Evolutionary conservation across 305 asterid genomes (phyloP).

Genomic region (Fraxinus angustifolia): DNA sequence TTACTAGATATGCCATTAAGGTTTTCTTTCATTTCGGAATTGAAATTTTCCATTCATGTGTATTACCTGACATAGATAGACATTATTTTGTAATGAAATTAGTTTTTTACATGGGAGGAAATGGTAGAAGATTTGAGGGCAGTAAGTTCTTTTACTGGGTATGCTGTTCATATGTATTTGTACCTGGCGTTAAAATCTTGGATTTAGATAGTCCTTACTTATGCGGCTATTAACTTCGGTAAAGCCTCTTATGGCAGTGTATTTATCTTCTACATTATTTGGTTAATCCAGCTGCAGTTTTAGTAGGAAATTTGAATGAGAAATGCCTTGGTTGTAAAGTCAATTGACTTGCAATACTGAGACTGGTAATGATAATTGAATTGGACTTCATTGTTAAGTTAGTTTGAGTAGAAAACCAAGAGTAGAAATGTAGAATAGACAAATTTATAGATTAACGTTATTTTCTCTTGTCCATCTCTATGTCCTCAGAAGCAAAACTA

Average conservation of each 20-base stretch:
- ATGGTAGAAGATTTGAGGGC: background rate
- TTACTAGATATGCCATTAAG: background rate
- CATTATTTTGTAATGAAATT: constrained; percentile 2
- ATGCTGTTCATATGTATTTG: background rate
- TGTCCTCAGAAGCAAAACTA: background rate
- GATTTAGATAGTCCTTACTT: background rate
- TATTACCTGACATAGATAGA: background rate
- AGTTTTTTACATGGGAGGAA: background rate
- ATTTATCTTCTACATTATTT: background rate
- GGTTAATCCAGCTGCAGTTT: background rate
- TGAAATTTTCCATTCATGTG: background rate
- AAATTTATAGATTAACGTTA: background rate
- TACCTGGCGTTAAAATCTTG: background rate
- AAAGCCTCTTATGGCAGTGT: background rate
- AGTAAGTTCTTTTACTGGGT: background rate
- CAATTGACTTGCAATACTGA: background rate
- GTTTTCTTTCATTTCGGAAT: background rate
- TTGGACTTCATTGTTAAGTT: background rate
- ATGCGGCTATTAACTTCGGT: background rate
- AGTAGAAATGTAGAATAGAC: background rate
- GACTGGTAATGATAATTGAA: background rate
- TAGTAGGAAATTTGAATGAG: background rate
- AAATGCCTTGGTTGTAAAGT: background rate
- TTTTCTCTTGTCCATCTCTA: background rate
- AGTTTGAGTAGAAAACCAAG: background rate